A percentile compares a stretch with the other conserved stretches of the same genome.
These are phyloP conservation scores for Brassica nigra DNA, from an alignment of 345 rosid species.

Conservation along the genomic window DNA sequence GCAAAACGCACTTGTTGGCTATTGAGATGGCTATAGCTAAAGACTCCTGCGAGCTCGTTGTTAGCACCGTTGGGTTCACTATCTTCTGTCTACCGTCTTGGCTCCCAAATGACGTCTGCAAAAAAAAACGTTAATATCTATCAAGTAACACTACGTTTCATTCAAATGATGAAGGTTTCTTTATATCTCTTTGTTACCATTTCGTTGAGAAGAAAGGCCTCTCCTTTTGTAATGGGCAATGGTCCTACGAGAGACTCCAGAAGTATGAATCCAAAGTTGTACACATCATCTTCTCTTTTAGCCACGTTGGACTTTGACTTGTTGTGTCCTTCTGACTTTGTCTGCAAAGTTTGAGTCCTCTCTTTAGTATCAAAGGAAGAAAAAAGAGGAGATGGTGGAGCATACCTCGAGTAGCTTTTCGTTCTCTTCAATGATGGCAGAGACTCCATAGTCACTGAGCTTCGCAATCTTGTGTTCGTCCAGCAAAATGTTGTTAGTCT, in stretches of 20 bases:
- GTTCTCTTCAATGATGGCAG: slow-evolving; percentile 62
- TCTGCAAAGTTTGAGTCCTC: slow-evolving; percentile 48
- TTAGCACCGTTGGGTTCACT: slow-evolving; percentile 80
- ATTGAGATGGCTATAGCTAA: slow-evolving; percentile 72
- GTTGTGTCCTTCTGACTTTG: slow-evolving; percentile 58
- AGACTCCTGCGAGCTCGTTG: slow-evolving; percentile 91
- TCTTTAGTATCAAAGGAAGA: slow-evolving; percentile 19
- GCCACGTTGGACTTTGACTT: slow-evolving; percentile 60
- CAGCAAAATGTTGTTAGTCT: slow-evolving; percentile 78
- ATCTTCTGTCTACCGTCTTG: slow-evolving; percentile 84
- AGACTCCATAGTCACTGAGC: slow-evolving; percentile 92
- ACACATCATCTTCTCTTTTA: slow-evolving; percentile 77
- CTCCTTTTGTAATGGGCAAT: slow-evolving; percentile 69
- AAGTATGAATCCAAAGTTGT: slow-evolving; percentile 90
- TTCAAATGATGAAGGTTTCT: not conserved
- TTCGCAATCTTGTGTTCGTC: slow-evolving; percentile 86
- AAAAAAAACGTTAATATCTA: not conserved
- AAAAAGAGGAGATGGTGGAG: not conserved
- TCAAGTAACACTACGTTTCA: not conserved
- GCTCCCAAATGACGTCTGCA: slow-evolving; percentile 90
- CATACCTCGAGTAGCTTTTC: slow-evolving; percentile 67
- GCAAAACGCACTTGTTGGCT: slow-evolving; percentile 76
- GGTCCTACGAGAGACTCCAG: slow-evolving; percentile 95
- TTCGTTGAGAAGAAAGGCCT: slow-evolving; percentile 83
- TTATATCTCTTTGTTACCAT: slow-evolving; percentile 52